Evolutionary conservation across 495 filamentous ascomycete genomes (phyloP).

Genomic region (Neurospora sp.): DNA sequence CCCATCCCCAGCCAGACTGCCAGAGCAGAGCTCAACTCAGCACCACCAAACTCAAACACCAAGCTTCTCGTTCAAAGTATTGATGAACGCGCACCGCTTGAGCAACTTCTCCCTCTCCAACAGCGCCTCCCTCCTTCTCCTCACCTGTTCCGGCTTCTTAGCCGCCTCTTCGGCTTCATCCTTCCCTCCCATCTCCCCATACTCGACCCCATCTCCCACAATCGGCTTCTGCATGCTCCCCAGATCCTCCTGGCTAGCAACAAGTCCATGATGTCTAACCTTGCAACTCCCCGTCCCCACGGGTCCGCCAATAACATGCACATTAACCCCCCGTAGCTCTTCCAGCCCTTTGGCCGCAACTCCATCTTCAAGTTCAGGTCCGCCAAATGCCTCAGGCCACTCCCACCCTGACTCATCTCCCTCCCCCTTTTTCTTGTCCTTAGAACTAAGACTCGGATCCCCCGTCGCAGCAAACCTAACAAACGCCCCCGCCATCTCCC

Average conservation of each 20-base stretch:
- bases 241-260: neutral
- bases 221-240: neutral
- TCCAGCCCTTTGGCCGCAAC: neutral
- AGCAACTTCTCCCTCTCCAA: slow-evolving; percentile 11
- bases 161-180: neutral
- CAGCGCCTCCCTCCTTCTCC: slow-evolving; percentile 1
- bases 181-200: neutral
- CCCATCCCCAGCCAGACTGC: neutral
- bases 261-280: neutral
- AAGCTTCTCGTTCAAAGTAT: slow-evolving; percentile 11
- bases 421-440: neutral
- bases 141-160: neutral
- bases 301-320: slow-evolving; percentile 14
- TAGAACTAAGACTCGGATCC: neutral
- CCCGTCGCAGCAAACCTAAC: slow-evolving; percentile 14
- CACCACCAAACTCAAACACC: slow-evolving; percentile 1
- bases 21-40: neutral
- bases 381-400: slow-evolving; percentile 16
- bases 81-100: slow-evolving; percentile 12
- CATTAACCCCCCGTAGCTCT: neutral
- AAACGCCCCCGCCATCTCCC: slow-evolving; percentile 4
- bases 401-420: neutral
- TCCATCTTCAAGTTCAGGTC: too few species aligned
- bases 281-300: slow-evolving; percentile 6
- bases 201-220: neutral